Percentiles rank a stretch among this genome's conserved stretches.
These are phyloP conservation scores for Alternaria sp. DNA, from an alignment of 2,329 filamentous ascomycete species.

Conservation along the genomic window DNA sequence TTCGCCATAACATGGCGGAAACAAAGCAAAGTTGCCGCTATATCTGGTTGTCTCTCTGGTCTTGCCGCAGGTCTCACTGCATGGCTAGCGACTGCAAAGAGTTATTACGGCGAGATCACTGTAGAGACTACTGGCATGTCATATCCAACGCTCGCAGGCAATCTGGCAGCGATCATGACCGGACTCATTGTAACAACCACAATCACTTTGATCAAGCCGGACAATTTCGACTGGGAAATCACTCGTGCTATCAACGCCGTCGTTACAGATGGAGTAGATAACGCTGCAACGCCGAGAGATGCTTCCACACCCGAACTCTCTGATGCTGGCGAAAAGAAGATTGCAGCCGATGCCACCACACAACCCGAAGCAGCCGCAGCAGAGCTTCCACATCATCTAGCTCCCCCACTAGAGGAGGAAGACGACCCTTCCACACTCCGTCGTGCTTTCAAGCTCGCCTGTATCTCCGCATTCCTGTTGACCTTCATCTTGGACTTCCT, in stretches of 20 bases:
- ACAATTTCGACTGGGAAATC: constrained; percentile 52
- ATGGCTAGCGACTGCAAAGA: constrained; percentile 49
- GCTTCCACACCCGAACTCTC: constrained; percentile 13
- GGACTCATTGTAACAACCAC: constrained; percentile 44
- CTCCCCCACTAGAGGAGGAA: constrained; percentile 24
- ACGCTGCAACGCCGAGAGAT: constrained; percentile 8
- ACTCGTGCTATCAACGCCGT: constrained; percentile 50
- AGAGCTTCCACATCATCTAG: constrained; percentile 29
- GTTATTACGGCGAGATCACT: constrained; percentile 50
- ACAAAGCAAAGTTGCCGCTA: constrained; percentile 45
- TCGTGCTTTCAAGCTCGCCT: constrained; percentile 50
- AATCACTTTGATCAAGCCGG: constrained; percentile 48
- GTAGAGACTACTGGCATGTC: constrained; percentile 51
- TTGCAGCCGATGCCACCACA: background rate
- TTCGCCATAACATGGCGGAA: constrained; percentile 51
- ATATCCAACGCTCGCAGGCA: constrained; percentile 52
- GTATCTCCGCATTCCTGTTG: constrained; percentile 48
- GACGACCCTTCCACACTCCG: constrained; percentile 45
- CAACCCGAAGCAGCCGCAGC: constrained; percentile 2
- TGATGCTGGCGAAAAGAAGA: constrained; percentile 21
- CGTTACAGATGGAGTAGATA: constrained; percentile 22
- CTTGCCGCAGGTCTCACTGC: constrained; percentile 48
- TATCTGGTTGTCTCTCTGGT: constrained; percentile 44
- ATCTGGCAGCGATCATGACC: constrained; percentile 46
- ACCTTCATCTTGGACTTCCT: constrained; percentile 54